Conservation (phyloP, 768 basidiomycete genomes). For the Lyophyllum atratum region DNA sequence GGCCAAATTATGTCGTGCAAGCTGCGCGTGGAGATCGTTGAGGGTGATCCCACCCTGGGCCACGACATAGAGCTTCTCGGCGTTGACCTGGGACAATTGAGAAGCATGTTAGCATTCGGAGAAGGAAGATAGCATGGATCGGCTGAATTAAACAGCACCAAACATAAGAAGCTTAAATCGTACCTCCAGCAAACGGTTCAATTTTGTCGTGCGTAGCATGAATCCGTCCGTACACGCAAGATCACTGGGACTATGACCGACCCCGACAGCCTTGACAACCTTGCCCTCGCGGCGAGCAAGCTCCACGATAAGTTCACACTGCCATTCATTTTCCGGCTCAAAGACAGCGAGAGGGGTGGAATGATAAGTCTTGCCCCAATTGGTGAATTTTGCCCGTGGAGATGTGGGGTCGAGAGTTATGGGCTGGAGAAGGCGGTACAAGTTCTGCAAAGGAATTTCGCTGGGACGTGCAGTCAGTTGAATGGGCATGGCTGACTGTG, state of each 20-base stretch:
- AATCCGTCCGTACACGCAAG: conserved; percentile 87
- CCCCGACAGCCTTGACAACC: conserved; percentile 79
- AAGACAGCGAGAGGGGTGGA: conserved; percentile 74
- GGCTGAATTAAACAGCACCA: conserved; percentile 17
- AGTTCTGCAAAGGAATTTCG: conserved; percentile 43
- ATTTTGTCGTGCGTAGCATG: conserved; percentile 78
- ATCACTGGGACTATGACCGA: conserved; percentile 94
- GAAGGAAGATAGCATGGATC: conserved; percentile 4
- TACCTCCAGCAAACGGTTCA: conserved; percentile 80
- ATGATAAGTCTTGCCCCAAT: conserved; percentile 85
- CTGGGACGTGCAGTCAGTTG: conserved; percentile 33
- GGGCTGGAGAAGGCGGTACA: conserved; percentile 56
- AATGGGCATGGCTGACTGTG: conserved; percentile 34
- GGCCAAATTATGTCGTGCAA: conserved; percentile 70
- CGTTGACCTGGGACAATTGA: conserved; percentile 59
- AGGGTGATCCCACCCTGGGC: conserved; percentile 83
- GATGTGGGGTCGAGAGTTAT: conserved; percentile 49
- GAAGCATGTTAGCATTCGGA: conserved; percentile 7
- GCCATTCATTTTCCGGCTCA: conserved; percentile 65
- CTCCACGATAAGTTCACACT: conserved; percentile 78
- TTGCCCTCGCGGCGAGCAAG: conserved; percentile 74
- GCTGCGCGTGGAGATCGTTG: conserved; percentile 66
- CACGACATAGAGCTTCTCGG: conserved; percentile 63
- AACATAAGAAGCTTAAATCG: conserved; percentile 31
- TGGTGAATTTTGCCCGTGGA: conserved; percentile 57